Conservation (phyloP, 2,329 filamentous ascomycete species). For the Botrytis paeoniae region DNA sequence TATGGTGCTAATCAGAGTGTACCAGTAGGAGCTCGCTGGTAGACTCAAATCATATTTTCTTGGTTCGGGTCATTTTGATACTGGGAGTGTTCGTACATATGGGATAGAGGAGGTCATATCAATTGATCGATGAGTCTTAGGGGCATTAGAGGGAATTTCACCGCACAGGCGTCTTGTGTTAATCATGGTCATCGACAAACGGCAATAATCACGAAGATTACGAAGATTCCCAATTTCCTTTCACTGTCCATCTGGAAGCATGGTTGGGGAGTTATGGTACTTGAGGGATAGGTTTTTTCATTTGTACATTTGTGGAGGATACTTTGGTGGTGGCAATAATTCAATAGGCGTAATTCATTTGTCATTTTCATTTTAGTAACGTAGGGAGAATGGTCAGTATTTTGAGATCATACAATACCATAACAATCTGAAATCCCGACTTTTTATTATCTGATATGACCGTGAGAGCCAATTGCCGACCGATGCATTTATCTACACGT, state of each 20-base stretch:
- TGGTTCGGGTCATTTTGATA: not conserved
- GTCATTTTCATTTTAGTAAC: conserved; percentile 24
- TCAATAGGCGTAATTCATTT: conserved; percentile 32
- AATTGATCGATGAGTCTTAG: conserved; percentile 11
- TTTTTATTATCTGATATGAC: not conserved
- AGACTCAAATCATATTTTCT: not conserved
- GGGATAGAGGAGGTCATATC: conserved; percentile 19
- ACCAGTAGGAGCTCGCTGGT: conserved; percentile 58
- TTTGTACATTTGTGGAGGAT: conserved; percentile 29
- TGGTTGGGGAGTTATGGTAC: conserved; percentile 32
- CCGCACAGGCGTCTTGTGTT: conserved; percentile 19
- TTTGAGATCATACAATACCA: conserved; percentile 3
- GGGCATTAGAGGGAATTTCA: conserved; percentile 19
- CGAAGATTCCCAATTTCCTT: conserved; percentile 33
- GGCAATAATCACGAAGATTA: conserved; percentile 35
- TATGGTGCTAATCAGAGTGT: conserved; percentile 54
- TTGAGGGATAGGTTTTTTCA: conserved; percentile 23
- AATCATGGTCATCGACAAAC: conserved; percentile 20
- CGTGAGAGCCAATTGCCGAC: not conserved
- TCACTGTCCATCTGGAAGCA: conserved; percentile 25
- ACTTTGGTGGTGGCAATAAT: conserved; percentile 26
- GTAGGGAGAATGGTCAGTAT: conserved; percentile 18
- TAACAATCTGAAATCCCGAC: not conserved
- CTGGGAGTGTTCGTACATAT: conserved; percentile 33
- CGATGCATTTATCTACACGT: conserved; percentile 3